Conservation (phyloP, 768 basidiomycete genomes). For the Fistulinella prunicolor region DNA sequence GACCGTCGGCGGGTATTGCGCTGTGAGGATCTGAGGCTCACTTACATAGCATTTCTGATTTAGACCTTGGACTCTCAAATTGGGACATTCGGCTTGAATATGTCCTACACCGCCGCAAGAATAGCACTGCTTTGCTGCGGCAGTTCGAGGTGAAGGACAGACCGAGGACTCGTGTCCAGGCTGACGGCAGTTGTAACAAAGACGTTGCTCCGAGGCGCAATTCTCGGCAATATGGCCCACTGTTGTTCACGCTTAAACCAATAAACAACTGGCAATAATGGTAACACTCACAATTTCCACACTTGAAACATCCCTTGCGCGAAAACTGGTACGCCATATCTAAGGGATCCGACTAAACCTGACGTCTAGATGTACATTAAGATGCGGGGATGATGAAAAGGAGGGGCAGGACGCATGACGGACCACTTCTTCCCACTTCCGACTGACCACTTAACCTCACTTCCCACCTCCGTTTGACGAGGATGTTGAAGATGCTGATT, state of each 20-base stretch:
- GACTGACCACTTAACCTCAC: slow-evolving; percentile 59
- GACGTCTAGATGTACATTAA: slow-evolving; percentile 34
- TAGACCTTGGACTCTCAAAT: slow-evolving; percentile 62
- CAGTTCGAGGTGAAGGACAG: slow-evolving; percentile 80
- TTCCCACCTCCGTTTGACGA: slow-evolving; percentile 65
- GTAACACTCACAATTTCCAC: slow-evolving; percentile 75
- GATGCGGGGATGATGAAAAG: slow-evolving; percentile 8
- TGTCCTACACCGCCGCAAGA: slow-evolving; percentile 92
- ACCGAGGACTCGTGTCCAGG: slow-evolving; percentile 92
- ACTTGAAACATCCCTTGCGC: slow-evolving; percentile 91
- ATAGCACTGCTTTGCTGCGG: slow-evolving; percentile 88
- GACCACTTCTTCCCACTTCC: slow-evolving; percentile 77
- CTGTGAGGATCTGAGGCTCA: slow-evolving; percentile 3
- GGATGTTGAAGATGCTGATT: slow-evolving; percentile 48
- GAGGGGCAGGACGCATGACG: slow-evolving; percentile 14
- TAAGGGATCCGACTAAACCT: slow-evolving; percentile 41
- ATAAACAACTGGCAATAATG: slow-evolving; percentile 9
- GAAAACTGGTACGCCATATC: slow-evolving; percentile 79
- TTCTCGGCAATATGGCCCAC: slow-evolving; percentile 94
- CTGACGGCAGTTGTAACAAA: slow-evolving; percentile 94
- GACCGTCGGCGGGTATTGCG: slow-evolving; percentile 5
- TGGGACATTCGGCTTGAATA: slow-evolving; percentile 85
- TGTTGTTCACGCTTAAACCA: slow-evolving; percentile 31
- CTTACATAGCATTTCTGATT: slow-evolving; percentile 85
- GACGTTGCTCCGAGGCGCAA: slow-evolving; percentile 81